phyloP scores from a whole-genome alignment of 495 filamentous ascomycete species.

The Neurospora sp. region DNA sequence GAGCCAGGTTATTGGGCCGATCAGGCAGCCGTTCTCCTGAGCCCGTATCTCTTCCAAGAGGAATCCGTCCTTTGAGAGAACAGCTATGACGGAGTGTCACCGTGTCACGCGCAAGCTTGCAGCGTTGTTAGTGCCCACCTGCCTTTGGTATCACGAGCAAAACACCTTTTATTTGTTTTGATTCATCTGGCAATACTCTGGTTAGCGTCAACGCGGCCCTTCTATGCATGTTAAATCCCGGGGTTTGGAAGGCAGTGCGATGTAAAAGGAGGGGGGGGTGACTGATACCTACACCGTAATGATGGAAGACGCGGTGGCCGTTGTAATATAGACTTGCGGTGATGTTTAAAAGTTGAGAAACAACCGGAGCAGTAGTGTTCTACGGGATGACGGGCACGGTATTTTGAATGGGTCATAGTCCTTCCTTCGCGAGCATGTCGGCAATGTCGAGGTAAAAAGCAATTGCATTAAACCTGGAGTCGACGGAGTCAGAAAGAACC shows the following conservation, averaged over 20 bases:
- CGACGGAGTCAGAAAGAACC: background rate
- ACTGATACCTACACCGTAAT: background rate
- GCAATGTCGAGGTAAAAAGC: slow-evolving; percentile 90
- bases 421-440: slow-evolving; percentile 73
- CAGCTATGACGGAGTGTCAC: background rate
- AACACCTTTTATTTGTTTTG: background rate
- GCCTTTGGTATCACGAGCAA: background rate
- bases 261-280: background rate
- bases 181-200: background rate
- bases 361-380: background rate
- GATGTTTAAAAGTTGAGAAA: background rate
- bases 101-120: background rate
- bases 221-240: background rate
- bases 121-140: background rate
- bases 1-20: background rate
- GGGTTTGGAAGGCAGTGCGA: background rate
- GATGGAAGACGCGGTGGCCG: background rate
- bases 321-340: background rate
- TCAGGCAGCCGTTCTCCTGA: background rate
- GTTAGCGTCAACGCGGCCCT: background rate
- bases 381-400: background rate
- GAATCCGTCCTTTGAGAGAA: background rate
- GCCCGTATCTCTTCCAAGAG: background rate
- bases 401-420: slow-evolving; percentile 28
- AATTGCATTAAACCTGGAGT: slow-evolving; percentile 80